These are phyloP conservation scores for Stemphylium vesicarium DNA, from an alignment of 2,329 filamentous ascomycete species.

Conservation along the genomic window DNA sequence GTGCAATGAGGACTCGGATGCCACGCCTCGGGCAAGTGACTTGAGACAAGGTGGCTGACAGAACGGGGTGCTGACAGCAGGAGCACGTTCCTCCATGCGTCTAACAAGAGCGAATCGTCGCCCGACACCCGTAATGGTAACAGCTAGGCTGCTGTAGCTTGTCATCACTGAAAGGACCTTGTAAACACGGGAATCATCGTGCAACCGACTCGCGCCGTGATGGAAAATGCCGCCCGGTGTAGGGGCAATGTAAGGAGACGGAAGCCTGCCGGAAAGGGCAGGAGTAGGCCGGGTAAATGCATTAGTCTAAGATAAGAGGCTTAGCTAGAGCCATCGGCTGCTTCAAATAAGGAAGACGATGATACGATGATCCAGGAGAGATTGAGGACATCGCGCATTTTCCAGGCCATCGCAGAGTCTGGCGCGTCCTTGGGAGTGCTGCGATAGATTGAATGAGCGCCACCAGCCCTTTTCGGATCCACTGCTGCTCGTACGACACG, in stretches of 20 bases:
- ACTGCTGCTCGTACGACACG: not conserved
- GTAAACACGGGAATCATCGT: constrained; percentile 7
- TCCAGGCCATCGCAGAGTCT: not conserved
- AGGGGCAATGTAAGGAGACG: constrained; percentile 18
- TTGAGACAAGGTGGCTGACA: constrained; percentile 20
- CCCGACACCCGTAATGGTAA: not conserved
- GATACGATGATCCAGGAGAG: not conserved
- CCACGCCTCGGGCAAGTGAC: constrained; percentile 1
- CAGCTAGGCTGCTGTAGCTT: constrained; percentile 7
- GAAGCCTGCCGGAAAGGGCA: constrained; percentile 16
- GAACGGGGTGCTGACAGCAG: constrained; percentile 24
- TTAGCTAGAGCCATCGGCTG: constrained; percentile 7
- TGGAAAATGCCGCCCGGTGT: constrained; percentile 7
- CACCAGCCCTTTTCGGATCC: not conserved
- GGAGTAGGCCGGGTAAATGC: constrained; percentile 27
- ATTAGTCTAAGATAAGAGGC: constrained; percentile 19
- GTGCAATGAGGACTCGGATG: too few species aligned
- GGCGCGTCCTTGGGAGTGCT: not conserved
- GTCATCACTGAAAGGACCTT: constrained; percentile 15
- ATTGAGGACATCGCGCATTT: constrained; percentile 1
- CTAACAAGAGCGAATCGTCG: constrained; percentile 7
- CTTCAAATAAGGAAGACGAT: constrained; percentile 8
- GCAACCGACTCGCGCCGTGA: constrained; percentile 7
- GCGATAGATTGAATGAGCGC: not conserved
- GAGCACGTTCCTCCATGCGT: constrained; percentile 14